A percentile compares a stretch with the other conserved stretches of the same genome.
phyloP scores from a whole-genome alignment of 192 early-diverging fungal genomes.

The Umbelopsis ramanniana region DNA sequence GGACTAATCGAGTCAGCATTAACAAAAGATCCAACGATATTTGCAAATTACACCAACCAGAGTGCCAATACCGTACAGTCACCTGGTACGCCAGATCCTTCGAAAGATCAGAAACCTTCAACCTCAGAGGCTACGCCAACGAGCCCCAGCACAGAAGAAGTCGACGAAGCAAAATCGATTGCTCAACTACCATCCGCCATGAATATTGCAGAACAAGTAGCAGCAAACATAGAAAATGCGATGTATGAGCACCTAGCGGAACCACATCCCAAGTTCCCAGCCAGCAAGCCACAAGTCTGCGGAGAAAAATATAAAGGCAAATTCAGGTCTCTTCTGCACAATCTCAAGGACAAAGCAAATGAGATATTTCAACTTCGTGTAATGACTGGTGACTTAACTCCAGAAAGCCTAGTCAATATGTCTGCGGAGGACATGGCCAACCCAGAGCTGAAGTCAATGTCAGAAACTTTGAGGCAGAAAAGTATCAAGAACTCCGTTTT shows the following conservation, averaged over 20 bases:
- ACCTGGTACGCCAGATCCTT: neutral
- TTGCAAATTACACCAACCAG: conserved; percentile 15
- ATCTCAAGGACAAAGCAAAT: conserved; percentile 83
- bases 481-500: conserved; percentile 61
- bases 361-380: conserved; percentile 67
- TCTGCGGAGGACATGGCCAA: conserved; percentile 90
- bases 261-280: conserved; percentile 19
- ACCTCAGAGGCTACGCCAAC: neutral
- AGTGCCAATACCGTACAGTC: neutral
- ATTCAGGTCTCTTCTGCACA: conserved; percentile 79
- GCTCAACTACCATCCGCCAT: conserved; percentile 13
- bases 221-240: conserved; percentile 51
- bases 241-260: conserved; percentile 52
- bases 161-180: neutral
- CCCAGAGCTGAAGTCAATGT: conserved; percentile 65
- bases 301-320: conserved; percentile 74
- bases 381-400: conserved; percentile 63
- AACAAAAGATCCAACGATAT: conserved; percentile 30
- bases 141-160: too few relatives aligned
- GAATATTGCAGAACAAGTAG: conserved; percentile 42
- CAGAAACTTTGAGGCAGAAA: conserved; percentile 57
- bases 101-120: neutral
- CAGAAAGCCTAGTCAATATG: conserved; percentile 76
- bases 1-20: conserved; percentile 23
- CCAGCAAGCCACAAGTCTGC: conserved; percentile 35